Base-by-base conservation (phyloP, 2,329 filamentous ascomycete species). In the Colletotrichum lentis region DNA sequence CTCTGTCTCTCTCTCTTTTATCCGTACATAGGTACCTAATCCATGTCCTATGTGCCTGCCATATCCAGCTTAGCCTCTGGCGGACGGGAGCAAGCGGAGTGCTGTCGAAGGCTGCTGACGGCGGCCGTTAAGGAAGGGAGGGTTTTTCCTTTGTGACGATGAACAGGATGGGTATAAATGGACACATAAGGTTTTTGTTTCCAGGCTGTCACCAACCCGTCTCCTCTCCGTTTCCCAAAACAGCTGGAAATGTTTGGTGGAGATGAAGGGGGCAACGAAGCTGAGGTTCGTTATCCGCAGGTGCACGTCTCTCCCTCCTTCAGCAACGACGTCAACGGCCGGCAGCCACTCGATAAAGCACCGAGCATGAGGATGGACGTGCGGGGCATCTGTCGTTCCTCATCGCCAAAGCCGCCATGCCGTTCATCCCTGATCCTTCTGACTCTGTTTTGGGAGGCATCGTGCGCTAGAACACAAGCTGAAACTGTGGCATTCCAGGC, bases 401-500 rank as follows among this genome's bases (percentile, higher is more conserved):
- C 18, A 39, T 39, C 31, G 7, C n/a, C 52, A 37, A 7, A 39
- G 31, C 22, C 52, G 20, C 35, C 12, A n/a, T 54, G 52, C 31
- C 31, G 7, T 35, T 35, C 2, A 35, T 35, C 31, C 7, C 31
- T 35, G 31, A 35, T 35, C 10, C 31, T 7, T 35, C 7, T 35
- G 31, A 18, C 14, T 60, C 31, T n/a, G 39, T 14, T 46, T 44
- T 41, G 39, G 47, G 24, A 18, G 27, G 10, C 22, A 60, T 20
- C 22, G n/a, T 35, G 31, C 63, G 47, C 63, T 58, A 58, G 60
- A 64, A 67, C 35, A 58, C 41, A 41, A 67, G 54, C 61, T 67
- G 54, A 64, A 64, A 64, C 54, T 53, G 41, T 41, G 64, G 53
- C 53, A 67, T 64, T 67, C 64, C 54, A 53, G 24, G 31, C 14